phyloP scores from a whole-genome alignment of 371 early-diverging fungal species.

The Mortierella sp. region DNA sequence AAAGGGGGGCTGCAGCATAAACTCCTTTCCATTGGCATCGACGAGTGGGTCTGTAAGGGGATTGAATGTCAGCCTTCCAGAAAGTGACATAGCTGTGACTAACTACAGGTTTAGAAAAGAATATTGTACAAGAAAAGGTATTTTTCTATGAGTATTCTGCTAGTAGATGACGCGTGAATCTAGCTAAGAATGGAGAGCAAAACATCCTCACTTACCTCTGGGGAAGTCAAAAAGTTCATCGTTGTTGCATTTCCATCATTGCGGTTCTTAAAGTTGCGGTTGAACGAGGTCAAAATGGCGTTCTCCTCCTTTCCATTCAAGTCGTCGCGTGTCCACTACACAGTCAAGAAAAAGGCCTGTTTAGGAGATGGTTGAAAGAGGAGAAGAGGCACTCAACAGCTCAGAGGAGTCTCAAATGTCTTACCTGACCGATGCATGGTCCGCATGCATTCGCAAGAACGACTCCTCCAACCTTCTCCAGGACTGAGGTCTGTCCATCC shows the following conservation, averaged over 20 bases:
- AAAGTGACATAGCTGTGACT: conserved; percentile 93
- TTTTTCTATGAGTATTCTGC: not conserved
- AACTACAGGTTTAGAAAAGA: conserved; percentile 53
- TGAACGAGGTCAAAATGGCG: conserved; percentile 95
- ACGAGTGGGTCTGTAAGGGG: conserved; percentile 86
- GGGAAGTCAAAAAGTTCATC: conserved; percentile 94
- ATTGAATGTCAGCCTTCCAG: conserved; percentile 91
- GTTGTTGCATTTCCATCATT: conserved; percentile 96
- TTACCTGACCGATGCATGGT: conserved; percentile 88
- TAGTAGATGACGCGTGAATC: not conserved
- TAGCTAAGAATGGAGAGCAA: not conserved
- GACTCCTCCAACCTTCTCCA: conserved; percentile 85
- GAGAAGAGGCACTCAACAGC: not conserved
- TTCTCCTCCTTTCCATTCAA: conserved; percentile 77
- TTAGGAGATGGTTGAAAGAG: not conserved
- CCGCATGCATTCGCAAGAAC: conserved; percentile 93
- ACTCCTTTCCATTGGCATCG: conserved; percentile 75
- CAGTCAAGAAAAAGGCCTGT: not conserved
- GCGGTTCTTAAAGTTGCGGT: conserved; percentile 96
- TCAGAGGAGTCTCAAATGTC: not conserved
- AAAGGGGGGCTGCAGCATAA: conserved; percentile 84
- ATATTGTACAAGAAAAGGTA: not conserved
- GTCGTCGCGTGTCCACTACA: conserved; percentile 90
- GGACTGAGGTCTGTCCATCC: conserved; percentile 88
- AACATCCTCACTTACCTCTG: conserved; percentile 66